Evolutionary conservation across 1,284 basidiomycete species (phyloP), one percentile per base, ranked within the genome.

Genomic region (Peniophora sp.): DNA sequence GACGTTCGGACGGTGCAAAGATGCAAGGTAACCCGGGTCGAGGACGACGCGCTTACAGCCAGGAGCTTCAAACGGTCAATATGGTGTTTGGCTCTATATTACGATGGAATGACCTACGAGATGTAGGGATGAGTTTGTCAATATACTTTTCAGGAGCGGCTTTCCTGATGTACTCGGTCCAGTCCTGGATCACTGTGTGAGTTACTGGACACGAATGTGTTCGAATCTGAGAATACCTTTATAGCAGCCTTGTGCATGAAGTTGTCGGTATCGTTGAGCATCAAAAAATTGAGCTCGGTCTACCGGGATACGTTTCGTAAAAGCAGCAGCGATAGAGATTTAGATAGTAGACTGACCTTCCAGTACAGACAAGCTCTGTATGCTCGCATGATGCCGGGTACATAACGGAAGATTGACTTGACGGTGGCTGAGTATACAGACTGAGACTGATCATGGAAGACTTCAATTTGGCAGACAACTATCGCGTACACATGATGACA

Each of bases 21-120:
- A 65, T 34, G 71, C 63, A 23, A 82, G 66, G 56, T 80, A 82
- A 10, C 68, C 72, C 12, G 77, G 73, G 56, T 83, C 76, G 46
- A 77, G 63, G 23, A 82, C 74, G 16, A 81, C 70, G 24, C 79
- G 69, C 57, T 79, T 81, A 60, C 78, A 81, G 45, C 77, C 76
- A 19, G 73, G 71, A 47, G 74, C 74, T 77, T 49, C 41, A 52
- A 27, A 48, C 35, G 55, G 36, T 56, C 52, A 27, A n/a, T n/a
- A n/a, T n/a, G n/a, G n/a, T n/a, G n/a, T n/a, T n/a, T n/a, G n/a
- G n/a, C n/a, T n/a, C n/a, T n/a, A n/a, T n/a, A n/a, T n/a, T n/a
- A n/a, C n/a, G n/a, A n/a, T n/a, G n/a, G n/a, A n/a, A n/a, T 35
- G 20, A 48, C 73, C 38, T 57, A 76, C 77, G 66, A 61, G 73